Conservation (phyloP, 1,284 basidiomycete species). For the Ustilago xerochloae region DNA sequence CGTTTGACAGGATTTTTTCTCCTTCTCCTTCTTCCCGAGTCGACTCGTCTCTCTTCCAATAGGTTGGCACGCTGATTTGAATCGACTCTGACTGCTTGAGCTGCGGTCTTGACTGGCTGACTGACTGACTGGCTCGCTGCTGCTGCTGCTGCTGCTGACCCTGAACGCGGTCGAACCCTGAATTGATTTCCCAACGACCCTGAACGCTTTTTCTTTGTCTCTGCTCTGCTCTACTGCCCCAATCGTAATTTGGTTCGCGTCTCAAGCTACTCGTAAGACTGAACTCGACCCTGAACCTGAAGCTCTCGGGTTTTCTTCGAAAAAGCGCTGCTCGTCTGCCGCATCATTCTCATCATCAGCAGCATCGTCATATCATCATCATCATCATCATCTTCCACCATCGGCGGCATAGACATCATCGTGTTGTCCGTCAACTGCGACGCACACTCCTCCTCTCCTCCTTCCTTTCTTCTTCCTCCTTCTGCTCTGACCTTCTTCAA, state of each 20-base stretch:
- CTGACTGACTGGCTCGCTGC: background rate
- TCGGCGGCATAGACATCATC: background rate
- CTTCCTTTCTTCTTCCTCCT: background rate
- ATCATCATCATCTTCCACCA: conserved; percentile 2
- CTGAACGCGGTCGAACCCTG: conserved; percentile 2
- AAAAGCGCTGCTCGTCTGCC: background rate
- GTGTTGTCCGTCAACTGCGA: background rate
- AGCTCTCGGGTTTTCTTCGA: background rate
- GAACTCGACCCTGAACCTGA: background rate
- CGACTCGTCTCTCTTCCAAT: no score
- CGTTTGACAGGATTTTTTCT: background rate
- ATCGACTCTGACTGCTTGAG: no score
- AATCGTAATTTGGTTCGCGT: background rate
- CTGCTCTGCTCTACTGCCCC: no score
- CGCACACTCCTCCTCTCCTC: background rate
- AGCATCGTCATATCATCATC: background rate
- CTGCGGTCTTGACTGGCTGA: no score
- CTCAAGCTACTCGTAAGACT: background rate
- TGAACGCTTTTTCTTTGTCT: background rate
- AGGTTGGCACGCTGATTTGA: no score
- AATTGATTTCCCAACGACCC: conserved; percentile 4
- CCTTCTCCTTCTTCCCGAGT: background rate
- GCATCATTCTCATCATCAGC: background rate
- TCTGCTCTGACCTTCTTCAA: background rate
- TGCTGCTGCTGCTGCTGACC: background rate